phyloP scores from a whole-genome alignment of 345 rosid genomes.

The Raphanus sativus region DNA sequence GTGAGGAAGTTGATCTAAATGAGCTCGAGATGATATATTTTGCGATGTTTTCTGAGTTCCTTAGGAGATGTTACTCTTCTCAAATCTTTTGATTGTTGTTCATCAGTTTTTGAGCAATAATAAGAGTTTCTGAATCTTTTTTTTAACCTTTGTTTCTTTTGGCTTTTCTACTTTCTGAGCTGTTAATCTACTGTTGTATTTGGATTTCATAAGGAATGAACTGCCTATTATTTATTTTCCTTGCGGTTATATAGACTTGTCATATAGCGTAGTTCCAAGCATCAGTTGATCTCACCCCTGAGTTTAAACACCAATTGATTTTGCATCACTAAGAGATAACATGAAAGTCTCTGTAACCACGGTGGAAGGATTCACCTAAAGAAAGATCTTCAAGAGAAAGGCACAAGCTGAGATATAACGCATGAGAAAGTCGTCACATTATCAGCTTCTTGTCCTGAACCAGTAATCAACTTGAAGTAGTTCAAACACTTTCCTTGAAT shows the following conservation, averaged over 20 bases:
- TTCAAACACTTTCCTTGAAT: conserved; percentile 43
- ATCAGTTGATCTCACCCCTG: conserved; percentile 36
- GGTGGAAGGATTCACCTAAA: conserved; percentile 47
- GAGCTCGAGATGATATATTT: conserved; percentile 7
- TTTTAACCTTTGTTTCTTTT: neutral
- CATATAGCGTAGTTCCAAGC: conserved; percentile 55
- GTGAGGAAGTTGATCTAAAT: conserved; percentile 17
- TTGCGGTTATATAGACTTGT: conserved; percentile 45
- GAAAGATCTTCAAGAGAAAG: conserved; percentile 37
- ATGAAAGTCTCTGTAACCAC: conserved; percentile 39
- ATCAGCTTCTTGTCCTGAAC: conserved; percentile 38
- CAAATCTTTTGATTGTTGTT: conserved; percentile 18
- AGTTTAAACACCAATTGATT: conserved; percentile 31
- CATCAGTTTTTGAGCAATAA: conserved; percentile 34
- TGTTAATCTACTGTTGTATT: neutral
- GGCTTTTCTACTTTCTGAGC: conserved; percentile 1
- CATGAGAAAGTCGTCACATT: conserved; percentile 44
- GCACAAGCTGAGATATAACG: conserved; percentile 48
- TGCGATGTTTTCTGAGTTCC: conserved; percentile 2
- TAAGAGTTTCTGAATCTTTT: conserved; percentile 13
- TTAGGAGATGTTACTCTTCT: conserved; percentile 12
- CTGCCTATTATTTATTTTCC: conserved; percentile 21
- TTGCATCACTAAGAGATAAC: neutral
- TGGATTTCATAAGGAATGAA: neutral
- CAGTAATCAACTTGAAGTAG: conserved; percentile 45